Evolutionary conservation across 768 basidiomycete genomes (phyloP).

Genomic region (Stropharia rugosoannulata): DNA sequence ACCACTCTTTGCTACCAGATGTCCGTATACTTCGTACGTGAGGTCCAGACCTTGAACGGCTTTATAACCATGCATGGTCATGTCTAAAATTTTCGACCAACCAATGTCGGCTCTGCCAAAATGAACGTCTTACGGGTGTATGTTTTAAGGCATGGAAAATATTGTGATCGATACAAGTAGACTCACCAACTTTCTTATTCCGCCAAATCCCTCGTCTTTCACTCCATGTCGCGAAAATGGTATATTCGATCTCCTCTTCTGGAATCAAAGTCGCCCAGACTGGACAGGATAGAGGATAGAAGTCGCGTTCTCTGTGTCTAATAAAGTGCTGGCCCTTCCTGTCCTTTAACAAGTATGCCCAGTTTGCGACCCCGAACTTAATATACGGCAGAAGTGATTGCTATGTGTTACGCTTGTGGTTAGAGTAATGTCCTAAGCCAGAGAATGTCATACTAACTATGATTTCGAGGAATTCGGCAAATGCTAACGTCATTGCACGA

Average conservation of each 20-base stretch:
- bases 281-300: slow-evolving; percentile 26
- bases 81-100: slow-evolving; percentile 23
- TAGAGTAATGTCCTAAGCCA: too few species aligned
- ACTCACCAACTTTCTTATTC: slow-evolving; percentile 36
- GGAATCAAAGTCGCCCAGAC: slow-evolving; percentile 35
- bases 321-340: slow-evolving; percentile 29
- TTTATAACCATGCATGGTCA: slow-evolving; percentile 29
- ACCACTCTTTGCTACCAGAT: slow-evolving; percentile 29
- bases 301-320: slow-evolving; percentile 22
- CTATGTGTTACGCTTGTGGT: background rate
- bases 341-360: slow-evolving; percentile 13
- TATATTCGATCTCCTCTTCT: slow-evolving; percentile 35
- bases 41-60: slow-evolving; percentile 31
- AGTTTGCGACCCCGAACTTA: slow-evolving; percentile 8
- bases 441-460: too few species aligned
- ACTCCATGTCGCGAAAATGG: slow-evolving; percentile 26
- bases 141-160: background rate
- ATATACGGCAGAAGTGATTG: slow-evolving; percentile 9
- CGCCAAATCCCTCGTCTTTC: slow-evolving; percentile 37
- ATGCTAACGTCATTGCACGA: too few species aligned
- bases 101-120: slow-evolving; percentile 29
- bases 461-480: too few species aligned
- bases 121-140: slow-evolving; percentile 24
- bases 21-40: slow-evolving; percentile 33
- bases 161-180: background rate